Conservation (phyloP, 768 basidiomycete genomes). For the Daedaleopsis nitida region DNA sequence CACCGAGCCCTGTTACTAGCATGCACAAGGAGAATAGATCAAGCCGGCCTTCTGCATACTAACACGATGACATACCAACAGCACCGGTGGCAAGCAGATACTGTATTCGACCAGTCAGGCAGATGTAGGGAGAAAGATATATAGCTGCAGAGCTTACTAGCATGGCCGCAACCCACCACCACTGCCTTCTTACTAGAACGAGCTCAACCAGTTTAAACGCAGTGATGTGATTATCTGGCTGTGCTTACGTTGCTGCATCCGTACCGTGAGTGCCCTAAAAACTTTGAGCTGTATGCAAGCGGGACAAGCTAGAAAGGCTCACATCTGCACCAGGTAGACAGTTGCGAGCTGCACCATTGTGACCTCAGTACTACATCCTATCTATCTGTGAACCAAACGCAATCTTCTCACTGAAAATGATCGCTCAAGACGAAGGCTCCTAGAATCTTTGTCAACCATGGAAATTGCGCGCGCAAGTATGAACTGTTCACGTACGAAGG, state of each 20-base stretch:
- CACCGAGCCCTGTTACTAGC: constrained; percentile 12
- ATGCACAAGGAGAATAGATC: background rate
- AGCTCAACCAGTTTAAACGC: background rate
- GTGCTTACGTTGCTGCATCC: constrained; percentile 9
- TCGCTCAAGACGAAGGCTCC: constrained; percentile 3
- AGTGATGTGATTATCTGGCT: no score
- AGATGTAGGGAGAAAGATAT: no score
- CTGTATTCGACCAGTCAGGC: background rate
- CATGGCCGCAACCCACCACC: constrained; percentile 8
- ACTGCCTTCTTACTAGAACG: constrained; percentile 3
- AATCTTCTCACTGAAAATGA: constrained; percentile 14
- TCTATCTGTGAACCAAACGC: no score
- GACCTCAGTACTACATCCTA: background rate
- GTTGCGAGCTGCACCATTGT: constrained; percentile 6
- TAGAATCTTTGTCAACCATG: background rate
- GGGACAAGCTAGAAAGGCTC: background rate
- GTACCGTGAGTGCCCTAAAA: constrained; percentile 6
- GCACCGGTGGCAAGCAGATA: constrained; percentile 1
- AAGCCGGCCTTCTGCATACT: background rate
- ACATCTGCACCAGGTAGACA: constrained; percentile 17
- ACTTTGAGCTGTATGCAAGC: no score
- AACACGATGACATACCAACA: background rate
- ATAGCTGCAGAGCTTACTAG: background rate
- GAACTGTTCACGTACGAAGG: constrained; percentile 6
- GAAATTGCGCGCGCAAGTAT: background rate